Base-by-base conservation (phyloP, 306 rosid genomes). In the Fagus sylvatica region DNA sequence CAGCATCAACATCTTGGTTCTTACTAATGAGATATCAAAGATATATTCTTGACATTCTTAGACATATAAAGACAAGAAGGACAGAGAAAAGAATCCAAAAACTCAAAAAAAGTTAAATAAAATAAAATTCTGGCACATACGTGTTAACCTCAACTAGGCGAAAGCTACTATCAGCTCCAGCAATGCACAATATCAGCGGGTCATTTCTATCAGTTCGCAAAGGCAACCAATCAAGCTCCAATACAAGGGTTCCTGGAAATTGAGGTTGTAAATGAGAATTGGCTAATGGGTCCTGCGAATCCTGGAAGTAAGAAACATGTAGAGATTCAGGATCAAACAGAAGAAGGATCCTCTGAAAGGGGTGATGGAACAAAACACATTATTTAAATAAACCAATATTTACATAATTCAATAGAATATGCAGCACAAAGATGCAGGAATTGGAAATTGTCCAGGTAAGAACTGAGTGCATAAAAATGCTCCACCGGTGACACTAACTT, bases 221-320 rank as follows among this genome's bases (percentile, higher is more conserved):
- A 85, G 98, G 98, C 87, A 95, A 85, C 98, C 99, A 95, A 86
- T 95, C 99, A 86, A 93, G 98, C 84, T 95, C 97, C 86, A 91
- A 86, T 16, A 91, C 98, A 62, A 91, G 97, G 76, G 97, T 93
- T 84, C 96, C 96, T 46, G 94, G 96, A 86, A 84, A 95, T 61
- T 93, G 99, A 39, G 95, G 99, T 76, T 91, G 97, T 84, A 95
- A 87, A 85, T 91, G 86, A 41, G 99, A 93, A 89, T 95, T 95
- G 62, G 93, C 98, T 66, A 93, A 76, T 80, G 99, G 99, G 76
- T 95, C 98, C 77, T 85, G 90, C 0, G 98, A 93, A 84, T 95
- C 99, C 99, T 93, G 91, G 73, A 78, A 76, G 62, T 59, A 34
- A 59, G 56, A 81, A 71, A 74, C 60, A 77, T 7, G 19, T 48